A percentile compares a stretch with the other conserved stretches of the same genome.
Evolutionary conservation across 2,329 filamentous ascomycete genomes (phyloP).

Genomic region (Tolypocladium ovalisporum): DNA sequence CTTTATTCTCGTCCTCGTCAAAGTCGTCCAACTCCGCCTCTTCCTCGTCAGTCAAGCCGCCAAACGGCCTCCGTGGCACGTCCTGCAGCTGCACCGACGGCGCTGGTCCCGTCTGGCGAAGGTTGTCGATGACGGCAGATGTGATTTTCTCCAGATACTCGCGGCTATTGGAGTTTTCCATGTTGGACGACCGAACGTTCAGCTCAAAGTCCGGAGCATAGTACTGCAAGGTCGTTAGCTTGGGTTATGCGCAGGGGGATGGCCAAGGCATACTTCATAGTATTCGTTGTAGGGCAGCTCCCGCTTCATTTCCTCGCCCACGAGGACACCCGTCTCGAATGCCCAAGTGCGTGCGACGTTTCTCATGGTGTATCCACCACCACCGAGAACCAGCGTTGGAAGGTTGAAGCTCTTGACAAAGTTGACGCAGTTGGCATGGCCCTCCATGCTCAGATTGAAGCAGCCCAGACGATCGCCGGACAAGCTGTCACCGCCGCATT

Average conservation of each 20-base stretch:
- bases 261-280: slow-evolving; percentile 49
- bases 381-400: slow-evolving; percentile 85
- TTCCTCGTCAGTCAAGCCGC: slow-evolving; percentile 54
- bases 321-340: slow-evolving; percentile 84
- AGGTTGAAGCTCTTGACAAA: slow-evolving; percentile 80
- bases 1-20: slow-evolving; percentile 79
- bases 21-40: slow-evolving; percentile 55
- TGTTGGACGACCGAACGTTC: slow-evolving; percentile 78
- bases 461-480: slow-evolving; percentile 90
- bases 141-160: slow-evolving; percentile 78
- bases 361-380: slow-evolving; percentile 92
- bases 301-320: slow-evolving; percentile 69
- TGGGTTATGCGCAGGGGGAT: background rate
- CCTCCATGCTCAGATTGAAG: slow-evolving; percentile 95
- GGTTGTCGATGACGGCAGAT: slow-evolving; percentile 70
- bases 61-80: slow-evolving; percentile 50
- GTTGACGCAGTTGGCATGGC: slow-evolving; percentile 87
- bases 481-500: slow-evolving; percentile 91
- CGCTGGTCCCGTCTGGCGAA: slow-evolving; percentile 73
- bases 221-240: slow-evolving; percentile 42
- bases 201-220: slow-evolving; percentile 87
- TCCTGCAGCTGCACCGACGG: slow-evolving; percentile 91
- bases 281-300: slow-evolving; percentile 96
- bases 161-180: slow-evolving; percentile 81
- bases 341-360: slow-evolving; percentile 97